Percentiles rank a stretch among this genome's conserved stretches.
phyloP scores from a whole-genome alignment of 352 stramenopile genomes.

The Salisapilia sapeloensis region DNA sequence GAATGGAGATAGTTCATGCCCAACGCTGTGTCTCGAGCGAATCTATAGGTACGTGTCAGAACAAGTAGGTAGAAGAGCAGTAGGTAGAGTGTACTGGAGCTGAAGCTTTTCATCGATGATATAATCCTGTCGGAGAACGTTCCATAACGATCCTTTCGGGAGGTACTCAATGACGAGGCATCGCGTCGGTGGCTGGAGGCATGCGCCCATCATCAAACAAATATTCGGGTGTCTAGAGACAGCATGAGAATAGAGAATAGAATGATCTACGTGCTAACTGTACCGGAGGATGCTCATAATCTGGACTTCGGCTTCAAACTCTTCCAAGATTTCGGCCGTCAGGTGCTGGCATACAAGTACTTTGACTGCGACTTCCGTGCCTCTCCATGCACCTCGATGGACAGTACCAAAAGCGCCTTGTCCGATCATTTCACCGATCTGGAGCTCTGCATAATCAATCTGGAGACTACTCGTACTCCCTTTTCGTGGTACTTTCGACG shows the following conservation, averaged over 20 bases:
- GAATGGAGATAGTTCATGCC: constrained; percentile 83
- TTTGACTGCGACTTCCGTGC: constrained; percentile 69
- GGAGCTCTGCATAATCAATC: constrained; percentile 63
- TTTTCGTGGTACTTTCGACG: constrained; percentile 34
- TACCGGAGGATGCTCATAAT: constrained; percentile 83
- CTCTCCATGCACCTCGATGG: constrained; percentile 50
- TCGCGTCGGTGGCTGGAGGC: constrained; percentile 52
- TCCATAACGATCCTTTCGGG: constrained; percentile 65
- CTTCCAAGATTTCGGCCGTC: constrained; percentile 68
- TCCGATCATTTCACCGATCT: constrained; percentile 69
- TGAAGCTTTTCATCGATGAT: constrained; percentile 56
- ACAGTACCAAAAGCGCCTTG: constrained; percentile 76
- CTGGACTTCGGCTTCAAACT: constrained; percentile 79
- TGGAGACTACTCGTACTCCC: constrained; percentile 63
- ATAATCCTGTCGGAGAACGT: constrained; percentile 66
- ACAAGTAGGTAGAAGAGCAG: background rate
- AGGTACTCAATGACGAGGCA: constrained; percentile 81
- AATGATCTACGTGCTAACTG: constrained; percentile 1
- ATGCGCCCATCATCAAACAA: constrained; percentile 70
- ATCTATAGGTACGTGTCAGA: constrained; percentile 11
- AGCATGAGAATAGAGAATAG: constrained; percentile 1
- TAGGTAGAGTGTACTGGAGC: constrained; percentile 19
- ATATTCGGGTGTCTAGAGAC: constrained; percentile 69
- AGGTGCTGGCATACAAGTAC: constrained; percentile 73
- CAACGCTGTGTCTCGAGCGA: constrained; percentile 59